Evolutionary conservation across 2,329 filamentous ascomycete species (phyloP), one percentile per base, ranked within the genome.

Genomic region (Ophiocordyceps robertsii): DNA sequence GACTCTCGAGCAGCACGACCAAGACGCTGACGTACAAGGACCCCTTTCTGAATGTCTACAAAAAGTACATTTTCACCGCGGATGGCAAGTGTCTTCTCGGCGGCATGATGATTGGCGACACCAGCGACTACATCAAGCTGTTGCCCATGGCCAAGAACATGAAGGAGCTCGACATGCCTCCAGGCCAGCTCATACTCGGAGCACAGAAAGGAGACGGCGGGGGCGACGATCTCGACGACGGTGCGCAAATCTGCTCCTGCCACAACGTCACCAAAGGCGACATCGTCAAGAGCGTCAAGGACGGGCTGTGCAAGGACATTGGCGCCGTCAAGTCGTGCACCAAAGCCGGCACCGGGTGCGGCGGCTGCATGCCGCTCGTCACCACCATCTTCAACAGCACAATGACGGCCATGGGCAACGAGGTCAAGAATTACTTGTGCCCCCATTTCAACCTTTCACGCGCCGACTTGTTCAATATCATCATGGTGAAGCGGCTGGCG

Each of bases 51-150:
- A 80, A 86, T 39, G 77, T 95, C 1, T 95, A 95, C 67, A 95
- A 95, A 61, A 95, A 95, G 57, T 95, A 92, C 59, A 66, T 95
- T 11, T 95, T 95, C 55, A 93, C 88, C 0, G 68, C 80, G 55
- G 89, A 95, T 56, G 88, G 88, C 24, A 93, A 93, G 58, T 90
- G 90, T 53, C 68, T 95, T 1, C 75, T 95, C 0, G 88, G 88
- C n/a, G 89, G 88, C 4, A 95, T 95, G 86, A 94, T 95, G 86
- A 92, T 95, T 47, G 89, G 88, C 33, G 88, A 95, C 54, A 93
- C 86, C 0, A 82, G 76, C 48, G 88, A 95, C 64, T 95, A 94
- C 55, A 75, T 93, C 63, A 94, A 90, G 59, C 66, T 95, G 19
- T 84, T 93, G 1, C 83, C 85, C 1, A 79, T 94, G 70, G 86